phyloP scores from a whole-genome alignment of 1,284 basidiomycete genomes.

The Ceratobasidium sp. region DNA sequence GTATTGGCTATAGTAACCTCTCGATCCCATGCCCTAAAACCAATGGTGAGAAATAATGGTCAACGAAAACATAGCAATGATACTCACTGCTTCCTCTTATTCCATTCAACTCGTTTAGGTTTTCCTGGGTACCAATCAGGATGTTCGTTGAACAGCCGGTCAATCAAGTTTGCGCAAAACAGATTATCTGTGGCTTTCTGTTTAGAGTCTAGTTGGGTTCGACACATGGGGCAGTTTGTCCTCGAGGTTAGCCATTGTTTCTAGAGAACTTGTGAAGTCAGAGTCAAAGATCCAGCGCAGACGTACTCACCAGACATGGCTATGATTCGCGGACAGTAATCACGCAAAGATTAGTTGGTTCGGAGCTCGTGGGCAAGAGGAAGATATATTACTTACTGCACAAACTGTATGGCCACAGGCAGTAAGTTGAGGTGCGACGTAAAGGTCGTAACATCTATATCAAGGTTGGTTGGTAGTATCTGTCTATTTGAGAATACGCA shows the following conservation, averaged over 20 bases:
- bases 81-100: constrained; percentile 50
- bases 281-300: neutral
- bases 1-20: constrained; percentile 7
- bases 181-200: constrained; percentile 7
- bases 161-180: constrained; percentile 15
- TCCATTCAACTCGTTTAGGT: constrained; percentile 47
- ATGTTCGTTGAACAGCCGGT: constrained; percentile 16
- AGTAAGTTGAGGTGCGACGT: constrained; percentile 29
- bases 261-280: neutral
- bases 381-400: constrained; percentile 22
- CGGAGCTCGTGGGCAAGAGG: neutral
- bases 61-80: neutral
- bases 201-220: neutral
- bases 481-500: neutral
- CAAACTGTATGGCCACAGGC: constrained; percentile 33
- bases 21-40: constrained; percentile 17
- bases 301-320: constrained; percentile 18
- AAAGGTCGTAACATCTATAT: constrained; percentile 18
- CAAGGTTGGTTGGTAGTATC: neutral
- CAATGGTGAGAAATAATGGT: neutral
- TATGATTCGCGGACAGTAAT: neutral
- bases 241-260: constrained; percentile 18
- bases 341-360: neutral
- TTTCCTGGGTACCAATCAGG: constrained; percentile 22
- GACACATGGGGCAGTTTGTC: constrained; percentile 27